Evolutionary conservation across 75 land plant genomes (phyloP).

Genomic region (Pinus albicaulis): DNA sequence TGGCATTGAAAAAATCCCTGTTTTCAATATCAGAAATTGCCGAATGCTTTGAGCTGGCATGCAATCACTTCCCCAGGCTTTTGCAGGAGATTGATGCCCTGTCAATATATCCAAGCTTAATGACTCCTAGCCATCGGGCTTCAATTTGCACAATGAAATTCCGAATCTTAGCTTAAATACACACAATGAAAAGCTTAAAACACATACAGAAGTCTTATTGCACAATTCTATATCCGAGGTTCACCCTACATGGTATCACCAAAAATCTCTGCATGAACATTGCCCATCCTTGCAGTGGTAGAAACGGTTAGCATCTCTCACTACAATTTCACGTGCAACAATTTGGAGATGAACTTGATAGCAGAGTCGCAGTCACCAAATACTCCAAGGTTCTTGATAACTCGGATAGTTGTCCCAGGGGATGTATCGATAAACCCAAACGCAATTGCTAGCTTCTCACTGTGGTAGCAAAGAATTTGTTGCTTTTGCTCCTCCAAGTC

Average conservation of each 20-base stretch:
- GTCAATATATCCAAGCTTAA: no score
- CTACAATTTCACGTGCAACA: conserved; percentile 13
- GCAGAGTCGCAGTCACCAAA: conserved; percentile 8
- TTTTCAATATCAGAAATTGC: no score
- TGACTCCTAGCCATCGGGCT: no score
- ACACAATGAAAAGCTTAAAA: no score
- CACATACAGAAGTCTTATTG: background rate
- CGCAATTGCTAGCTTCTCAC: conserved; percentile 16
- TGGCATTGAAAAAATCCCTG: no score
- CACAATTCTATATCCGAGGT: background rate
- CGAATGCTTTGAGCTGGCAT: no score
- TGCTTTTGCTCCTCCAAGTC: conserved; percentile 1
- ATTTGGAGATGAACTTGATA: conserved; percentile 17
- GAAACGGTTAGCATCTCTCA: conserved; percentile 6
- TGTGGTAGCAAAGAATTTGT: background rate
- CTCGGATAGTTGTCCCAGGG: conserved; percentile 10
- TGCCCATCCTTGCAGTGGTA: conserved; percentile 14
- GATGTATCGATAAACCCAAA: conserved; percentile 7
- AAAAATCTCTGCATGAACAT: conserved; percentile 11
- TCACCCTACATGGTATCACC: background rate
- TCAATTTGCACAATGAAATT: no score
- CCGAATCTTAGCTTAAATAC: no score
- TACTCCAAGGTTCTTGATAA: conserved; percentile 11
- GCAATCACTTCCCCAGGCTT: no score
- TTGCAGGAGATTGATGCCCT: no score